phyloP scores from a whole-genome alignment of 306 rosid species.

The Citrullus mucosospermus region DNA sequence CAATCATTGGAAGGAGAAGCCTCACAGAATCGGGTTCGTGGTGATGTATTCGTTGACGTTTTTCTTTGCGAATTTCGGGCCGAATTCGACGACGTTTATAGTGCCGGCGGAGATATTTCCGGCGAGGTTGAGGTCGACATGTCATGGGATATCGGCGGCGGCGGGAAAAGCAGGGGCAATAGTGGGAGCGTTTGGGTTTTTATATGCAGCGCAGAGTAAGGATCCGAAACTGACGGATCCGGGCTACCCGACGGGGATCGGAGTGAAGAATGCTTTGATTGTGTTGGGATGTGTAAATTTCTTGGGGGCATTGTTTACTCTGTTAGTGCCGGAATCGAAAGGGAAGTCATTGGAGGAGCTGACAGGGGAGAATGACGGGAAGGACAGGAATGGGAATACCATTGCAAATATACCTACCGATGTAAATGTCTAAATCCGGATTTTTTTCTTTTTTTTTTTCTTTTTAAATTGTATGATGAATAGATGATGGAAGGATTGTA shows the following conservation, averaged over 20 bases:
- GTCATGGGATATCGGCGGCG: conserved; percentile 19
- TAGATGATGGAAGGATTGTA: too few relatives aligned
- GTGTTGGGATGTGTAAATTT: not conserved
- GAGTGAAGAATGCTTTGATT: conserved; percentile 6
- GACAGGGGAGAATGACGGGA: not conserved
- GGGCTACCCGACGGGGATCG: conserved; percentile 14
- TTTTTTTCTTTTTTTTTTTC: not conserved
- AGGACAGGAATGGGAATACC: not conserved
- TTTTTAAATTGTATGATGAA: too few relatives aligned
- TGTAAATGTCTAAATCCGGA: not conserved
- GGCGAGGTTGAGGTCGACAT: conserved; percentile 11
- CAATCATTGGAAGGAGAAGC: conserved; percentile 7
- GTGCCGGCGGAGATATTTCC: conserved; percentile 15
- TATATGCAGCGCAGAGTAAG: conserved; percentile 3
- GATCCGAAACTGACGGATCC: not conserved
- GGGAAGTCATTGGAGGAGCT: conserved; percentile 13
- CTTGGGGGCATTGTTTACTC: conserved; percentile 1
- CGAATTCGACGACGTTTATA: conserved; percentile 10
- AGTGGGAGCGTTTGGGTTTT: conserved; percentile 11
- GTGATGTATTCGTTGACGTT: conserved; percentile 6
- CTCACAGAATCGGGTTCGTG: not conserved
- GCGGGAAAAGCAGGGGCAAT: conserved; percentile 12
- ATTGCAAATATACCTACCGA: not conserved
- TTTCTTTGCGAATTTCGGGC: conserved; percentile 17
- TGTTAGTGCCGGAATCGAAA: conserved; percentile 13